phyloP scores from a whole-genome alignment of 2,329 filamentous ascomycete species.

The Sphaerulina populicola region DNA sequence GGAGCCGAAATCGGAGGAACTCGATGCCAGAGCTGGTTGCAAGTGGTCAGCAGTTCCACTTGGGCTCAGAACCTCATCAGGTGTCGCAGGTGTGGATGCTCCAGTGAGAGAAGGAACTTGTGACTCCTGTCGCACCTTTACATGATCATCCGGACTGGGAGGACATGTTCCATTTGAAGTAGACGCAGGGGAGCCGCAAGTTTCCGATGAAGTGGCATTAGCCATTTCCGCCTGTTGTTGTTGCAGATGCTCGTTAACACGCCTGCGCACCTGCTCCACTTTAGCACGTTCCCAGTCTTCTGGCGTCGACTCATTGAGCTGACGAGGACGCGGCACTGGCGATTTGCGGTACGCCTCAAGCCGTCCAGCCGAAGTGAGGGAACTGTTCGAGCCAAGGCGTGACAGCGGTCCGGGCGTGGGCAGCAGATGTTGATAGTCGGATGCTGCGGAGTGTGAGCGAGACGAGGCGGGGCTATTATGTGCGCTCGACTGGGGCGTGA shows the following conservation, averaged over 20 bases:
- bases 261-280: slow-evolving; percentile 30
- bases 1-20: slow-evolving; percentile 43
- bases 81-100: slow-evolving; percentile 25
- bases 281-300: slow-evolving; percentile 31
- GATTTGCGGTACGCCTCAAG: slow-evolving; percentile 13
- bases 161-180: slow-evolving; percentile 36
- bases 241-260: slow-evolving; percentile 31
- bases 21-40: slow-evolving; percentile 34
- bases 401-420: slow-evolving; percentile 19
- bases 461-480: slow-evolving; percentile 25
- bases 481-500: slow-evolving; percentile 13
- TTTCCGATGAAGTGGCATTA: slow-evolving; percentile 4
- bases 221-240: slow-evolving; percentile 28
- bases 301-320: slow-evolving; percentile 27
- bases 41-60: slow-evolving; percentile 26
- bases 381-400: slow-evolving; percentile 26
- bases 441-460: slow-evolving; percentile 18
- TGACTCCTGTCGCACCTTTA: slow-evolving; percentile 22
- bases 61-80: slow-evolving; percentile 35
- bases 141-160: slow-evolving; percentile 38
- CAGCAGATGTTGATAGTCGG: slow-evolving; percentile 19
- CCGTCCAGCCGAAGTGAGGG: slow-evolving; percentile 22
- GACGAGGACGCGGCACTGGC: slow-evolving; percentile 13
- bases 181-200: slow-evolving; percentile 18
- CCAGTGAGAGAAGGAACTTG: slow-evolving; percentile 21